A percentile compares a stretch with the other conserved stretches of the same genome.
Conservation (phyloP, 768 basidiomycete genomes). For the Cubamyces lactineus region DNA sequence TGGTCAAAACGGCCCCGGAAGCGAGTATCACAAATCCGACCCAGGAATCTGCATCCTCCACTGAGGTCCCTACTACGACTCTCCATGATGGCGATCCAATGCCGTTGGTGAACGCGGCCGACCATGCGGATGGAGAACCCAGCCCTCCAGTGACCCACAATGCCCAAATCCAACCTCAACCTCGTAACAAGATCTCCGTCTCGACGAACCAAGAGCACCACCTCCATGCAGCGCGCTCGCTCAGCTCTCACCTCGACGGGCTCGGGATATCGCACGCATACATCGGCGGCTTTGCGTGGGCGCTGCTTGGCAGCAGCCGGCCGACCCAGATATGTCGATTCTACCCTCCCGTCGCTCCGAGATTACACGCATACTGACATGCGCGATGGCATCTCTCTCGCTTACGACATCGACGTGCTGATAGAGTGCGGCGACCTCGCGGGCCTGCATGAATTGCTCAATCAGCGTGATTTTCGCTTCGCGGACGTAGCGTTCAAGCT, state of each 20-base stretch:
- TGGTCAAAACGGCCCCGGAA: no score
- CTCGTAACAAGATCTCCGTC: not conserved
- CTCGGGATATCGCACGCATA: conserved; percentile 11
- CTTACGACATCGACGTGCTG: conserved; percentile 23
- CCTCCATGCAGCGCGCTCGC: conserved; percentile 6
- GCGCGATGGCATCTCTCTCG: no score
- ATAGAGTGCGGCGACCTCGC: conserved; percentile 2
- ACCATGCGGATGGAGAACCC: no score
- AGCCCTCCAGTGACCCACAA: no score
- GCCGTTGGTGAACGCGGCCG: no score
- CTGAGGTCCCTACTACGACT: no score
- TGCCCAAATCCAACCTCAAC: no score
- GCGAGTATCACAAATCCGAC: no score
- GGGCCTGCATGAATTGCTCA: not conserved
- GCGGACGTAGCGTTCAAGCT: conserved; percentile 4
- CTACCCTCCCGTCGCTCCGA: no score
- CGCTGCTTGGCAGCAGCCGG: conserved; percentile 18
- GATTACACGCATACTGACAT: not conserved
- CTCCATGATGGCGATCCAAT: no score
- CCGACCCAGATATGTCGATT: conserved; percentile 19
- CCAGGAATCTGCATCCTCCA: no score
- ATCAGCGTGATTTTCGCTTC: conserved; percentile 5
- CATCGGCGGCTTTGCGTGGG: conserved; percentile 22
- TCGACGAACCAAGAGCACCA: conserved; percentile 12
- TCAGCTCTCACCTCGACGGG: conserved; percentile 5